phyloP scores from a whole-genome alignment of 2,329 filamentous ascomycete genomes.

The Fragosphaeria purpurea region DNA sequence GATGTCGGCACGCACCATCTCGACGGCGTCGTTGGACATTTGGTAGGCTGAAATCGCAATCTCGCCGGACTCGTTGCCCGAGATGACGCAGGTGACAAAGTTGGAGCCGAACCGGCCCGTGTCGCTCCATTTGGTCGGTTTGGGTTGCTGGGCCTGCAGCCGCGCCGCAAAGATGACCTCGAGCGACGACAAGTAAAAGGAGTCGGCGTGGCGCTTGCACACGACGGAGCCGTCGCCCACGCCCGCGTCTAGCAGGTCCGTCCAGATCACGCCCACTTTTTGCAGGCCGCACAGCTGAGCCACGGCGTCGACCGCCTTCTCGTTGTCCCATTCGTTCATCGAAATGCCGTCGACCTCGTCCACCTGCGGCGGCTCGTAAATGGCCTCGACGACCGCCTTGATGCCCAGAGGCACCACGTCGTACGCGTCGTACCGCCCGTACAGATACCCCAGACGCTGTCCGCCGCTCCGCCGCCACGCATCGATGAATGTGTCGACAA shows the following conservation, averaged over 20 bases:
- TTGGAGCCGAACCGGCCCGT: conserved; percentile 89
- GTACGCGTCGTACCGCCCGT: conserved; percentile 86
- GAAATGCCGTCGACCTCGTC: conserved; percentile 85
- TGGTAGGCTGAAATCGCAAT: conserved; percentile 90
- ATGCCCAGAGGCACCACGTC: conserved; percentile 84
- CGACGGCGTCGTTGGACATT: conserved; percentile 87
- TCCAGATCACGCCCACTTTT: conserved; percentile 88
- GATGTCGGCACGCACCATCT: conserved; percentile 94
- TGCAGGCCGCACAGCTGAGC: conserved; percentile 77
- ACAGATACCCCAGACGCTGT: conserved; percentile 82
- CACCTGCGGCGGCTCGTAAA: conserved; percentile 90
- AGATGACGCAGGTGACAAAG: conserved; percentile 92
- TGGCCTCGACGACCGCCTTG: conserved; percentile 92
- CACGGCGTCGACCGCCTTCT: conserved; percentile 69
- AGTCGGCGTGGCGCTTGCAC: conserved; percentile 93
- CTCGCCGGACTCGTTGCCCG: conserved; percentile 80
- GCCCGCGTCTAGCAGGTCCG: conserved; percentile 77
- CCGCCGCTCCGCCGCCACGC: conserved; percentile 80
- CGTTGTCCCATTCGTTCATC: conserved; percentile 73
- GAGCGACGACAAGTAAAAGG: conserved; percentile 85
- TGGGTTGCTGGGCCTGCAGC: conserved; percentile 78
- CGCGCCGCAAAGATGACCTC: conserved; percentile 85
- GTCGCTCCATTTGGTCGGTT: conserved; percentile 93
- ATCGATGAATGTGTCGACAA: conserved; percentile 84
- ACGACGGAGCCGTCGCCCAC: conserved; percentile 74